Evolutionary conservation across 169 alveolate species (phyloP), one percentile per base, ranked within the genome.

Genomic region (Plasmodium sp.): DNA sequence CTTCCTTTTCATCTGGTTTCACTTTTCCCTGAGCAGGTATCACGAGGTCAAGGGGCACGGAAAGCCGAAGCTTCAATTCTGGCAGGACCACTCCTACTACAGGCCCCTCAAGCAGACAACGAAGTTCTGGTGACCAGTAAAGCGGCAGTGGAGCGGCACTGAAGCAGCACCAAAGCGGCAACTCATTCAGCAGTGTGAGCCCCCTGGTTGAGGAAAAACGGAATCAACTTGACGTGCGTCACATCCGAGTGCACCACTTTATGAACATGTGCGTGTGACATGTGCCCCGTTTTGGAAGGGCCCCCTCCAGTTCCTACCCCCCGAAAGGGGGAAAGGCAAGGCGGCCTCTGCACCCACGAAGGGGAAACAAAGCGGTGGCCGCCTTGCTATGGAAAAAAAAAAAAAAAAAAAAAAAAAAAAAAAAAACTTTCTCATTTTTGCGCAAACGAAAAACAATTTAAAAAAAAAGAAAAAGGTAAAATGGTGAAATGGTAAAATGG

Each of bases 11-110:
- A 85, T 16, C 71, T 58, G 5, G 16, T 6, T 67, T 31, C 16
- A 41, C 12, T 72, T 9, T 72, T 80, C 58, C 5, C 33, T 45
- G 36, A 54, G 51, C 75, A 97, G 98, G 86, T 97, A 97, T 93
- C 98, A 97, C 93, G 98, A 97, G 79, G 97, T 97, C 48, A 90
- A 96, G 81, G 98, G 98, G 9, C 93, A 96, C 18, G 98, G 98
- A 33, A 94, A 94, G 48, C 93, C 95, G 22, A 94, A 96, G 34
- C 92, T 96, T 58, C 94, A 96, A 74, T 95, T 81, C 62, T 97
- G 98, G 98, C 97, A 97, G 77, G 97, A 96, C 67, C 79, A 95
- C 72, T 94, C 97, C 12, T 97, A 95, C 83, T 96, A 96, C 67
- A 96, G 95, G 39, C 98, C 98, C 1, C 94, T 97, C 51, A 94